Evolutionary conservation across 495 filamentous ascomycete species (phyloP).

Genomic region (Daldinia caldariorum): DNA sequence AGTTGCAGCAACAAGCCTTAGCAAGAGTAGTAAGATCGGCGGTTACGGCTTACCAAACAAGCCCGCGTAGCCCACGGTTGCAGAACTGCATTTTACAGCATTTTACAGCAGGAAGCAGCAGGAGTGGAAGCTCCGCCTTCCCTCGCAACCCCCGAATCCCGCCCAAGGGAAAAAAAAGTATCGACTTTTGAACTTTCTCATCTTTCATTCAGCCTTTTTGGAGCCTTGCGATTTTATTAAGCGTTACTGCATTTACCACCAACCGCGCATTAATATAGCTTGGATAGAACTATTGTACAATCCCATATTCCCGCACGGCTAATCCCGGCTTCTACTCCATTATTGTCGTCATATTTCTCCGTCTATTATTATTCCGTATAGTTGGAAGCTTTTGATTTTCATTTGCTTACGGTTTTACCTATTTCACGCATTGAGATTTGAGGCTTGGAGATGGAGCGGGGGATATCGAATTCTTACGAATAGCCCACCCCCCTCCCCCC

Average conservation of each 20-base stretch:
- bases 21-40: constrained; percentile 24
- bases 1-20: constrained; percentile 8
- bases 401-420: no score
- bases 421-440: constrained; percentile 35
- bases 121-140: constrained; percentile 14
- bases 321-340: background rate
- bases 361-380: background rate
- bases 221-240: background rate
- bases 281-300: background rate
- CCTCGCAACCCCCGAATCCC: constrained; percentile 11
- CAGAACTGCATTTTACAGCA: background rate
- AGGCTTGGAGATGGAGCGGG: constrained; percentile 40
- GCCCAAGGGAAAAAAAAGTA: constrained; percentile 10
- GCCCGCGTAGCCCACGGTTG: background rate
- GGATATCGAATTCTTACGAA: constrained; percentile 29
- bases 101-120: constrained; percentile 16
- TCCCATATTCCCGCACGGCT: constrained; percentile 4
- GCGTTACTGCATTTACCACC: background rate
- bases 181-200: constrained; percentile 7
- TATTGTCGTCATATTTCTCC: background rate
- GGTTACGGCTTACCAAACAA: constrained; percentile 17
- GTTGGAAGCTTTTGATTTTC: background rate
- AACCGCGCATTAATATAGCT: constrained; percentile 14
- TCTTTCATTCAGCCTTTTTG: constrained; percentile 9
- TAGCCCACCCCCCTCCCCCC: constrained; percentile 30